Evolutionary conservation across 1,284 basidiomycete species (phyloP), one percentile per base, ranked within the genome.

Genomic region (Agroathelia rolfsii): DNA sequence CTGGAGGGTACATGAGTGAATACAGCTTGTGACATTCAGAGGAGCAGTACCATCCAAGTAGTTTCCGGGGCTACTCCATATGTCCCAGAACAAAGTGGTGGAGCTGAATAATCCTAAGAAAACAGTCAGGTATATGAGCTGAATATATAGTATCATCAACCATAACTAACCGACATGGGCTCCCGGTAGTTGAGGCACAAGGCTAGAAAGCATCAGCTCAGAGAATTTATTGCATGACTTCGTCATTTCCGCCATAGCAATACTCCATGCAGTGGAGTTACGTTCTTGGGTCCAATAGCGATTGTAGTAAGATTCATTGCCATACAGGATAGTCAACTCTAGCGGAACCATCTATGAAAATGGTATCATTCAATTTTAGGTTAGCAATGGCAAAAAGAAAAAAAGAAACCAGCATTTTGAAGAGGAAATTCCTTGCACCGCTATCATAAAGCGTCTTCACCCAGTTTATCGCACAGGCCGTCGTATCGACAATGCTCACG

Each of bases 251-350:
- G 41, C 55, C 56, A 69, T 69, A 45, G 54, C 54, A 9, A 69
- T 51, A 40, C 52, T 63, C 66, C 67, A 70, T 45, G 61, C 61
- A 1, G 66, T 69, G 5, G 63, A 55, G 40, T 70, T 71, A 16
- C 64, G 57, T 26, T 55, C 45, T 6, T 51, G 47, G 17, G 51
- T 51, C 67, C 66, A 70, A 39, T 61, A 69, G 20, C 36, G 47
- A 38, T 46, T 62, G 2, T 56, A 54, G 35, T 66, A 69, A 3
- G 64, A 64, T 30, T 54, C 30, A 4, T 49, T 47, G 8, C 59
- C 43, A 38, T 69, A 71, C 13, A 68, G 44, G n/a, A 61, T 56
- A 4, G 58, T 54, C 4, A 51, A 47, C 32, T 69, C 53, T 18
- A 71, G 55, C 2, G 68, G 68, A 18, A 66, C 57, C 52, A 71